Evolutionary conservation across 2,329 filamentous ascomycete species (phyloP).

Genomic region (Ophiocordyceps camponoti-rufipedis): DNA sequence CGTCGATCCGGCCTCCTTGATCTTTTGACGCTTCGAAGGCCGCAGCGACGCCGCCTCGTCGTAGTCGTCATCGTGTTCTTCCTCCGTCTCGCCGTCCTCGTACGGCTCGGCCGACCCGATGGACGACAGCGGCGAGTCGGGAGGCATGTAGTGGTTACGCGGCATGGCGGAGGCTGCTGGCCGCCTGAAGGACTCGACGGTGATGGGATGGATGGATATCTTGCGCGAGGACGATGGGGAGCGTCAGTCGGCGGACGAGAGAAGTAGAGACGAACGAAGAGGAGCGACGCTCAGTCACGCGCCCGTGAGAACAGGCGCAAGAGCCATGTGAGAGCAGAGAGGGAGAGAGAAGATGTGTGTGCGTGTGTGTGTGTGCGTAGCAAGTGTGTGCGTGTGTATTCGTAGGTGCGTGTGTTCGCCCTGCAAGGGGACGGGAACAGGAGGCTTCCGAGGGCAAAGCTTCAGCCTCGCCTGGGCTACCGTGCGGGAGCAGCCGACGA

Average conservation of each 20-base stretch:
- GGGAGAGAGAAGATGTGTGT: no score
- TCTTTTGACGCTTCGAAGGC: constrained; percentile 28
- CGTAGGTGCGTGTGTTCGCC: background rate
- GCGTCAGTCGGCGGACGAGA: background rate
- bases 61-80: constrained; percentile 13
- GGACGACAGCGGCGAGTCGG: constrained; percentile 29
- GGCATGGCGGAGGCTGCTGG: constrained; percentile 1
- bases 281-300: no score
- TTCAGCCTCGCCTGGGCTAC: background rate
- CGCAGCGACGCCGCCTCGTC: constrained; percentile 20
- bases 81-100: constrained; percentile 20
- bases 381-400: background rate
- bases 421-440: constrained; percentile 1
- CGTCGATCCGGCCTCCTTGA: constrained; percentile 21
- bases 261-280: background rate
- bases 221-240: background rate
- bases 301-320: constrained; percentile 1
- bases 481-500: background rate
- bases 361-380: no score
- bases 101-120: constrained; percentile 26
- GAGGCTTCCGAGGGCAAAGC: background rate
- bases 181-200: background rate
- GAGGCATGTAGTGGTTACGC: constrained; percentile 12
- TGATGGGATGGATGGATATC: background rate
- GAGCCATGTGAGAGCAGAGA: background rate